Conservation (phyloP, 2,329 filamentous ascomycete genomes). For the Remersonia thermophila region DNA sequence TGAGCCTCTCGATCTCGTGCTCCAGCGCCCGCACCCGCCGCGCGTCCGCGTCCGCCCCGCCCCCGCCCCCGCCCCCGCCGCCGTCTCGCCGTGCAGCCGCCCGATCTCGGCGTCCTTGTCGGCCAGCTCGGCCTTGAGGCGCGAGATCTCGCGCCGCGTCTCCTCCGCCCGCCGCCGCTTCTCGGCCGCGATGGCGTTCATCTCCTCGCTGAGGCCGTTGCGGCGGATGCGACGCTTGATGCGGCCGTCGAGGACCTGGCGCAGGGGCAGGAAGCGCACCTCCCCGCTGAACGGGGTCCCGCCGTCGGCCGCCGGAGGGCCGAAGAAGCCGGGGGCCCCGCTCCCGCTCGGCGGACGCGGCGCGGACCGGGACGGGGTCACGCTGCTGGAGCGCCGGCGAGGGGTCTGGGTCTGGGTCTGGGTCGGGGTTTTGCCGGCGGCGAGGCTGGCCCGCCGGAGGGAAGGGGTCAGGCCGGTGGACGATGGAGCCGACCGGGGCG, state of each 20-base stretch:
- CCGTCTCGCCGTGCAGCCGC: slow-evolving; percentile 36
- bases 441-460: slow-evolving; percentile 2
- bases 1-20: slow-evolving; percentile 23
- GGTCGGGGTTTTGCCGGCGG: too few species aligned
- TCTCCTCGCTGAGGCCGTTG: slow-evolving; percentile 45
- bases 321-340: too few species aligned
- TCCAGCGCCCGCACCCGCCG: slow-evolving; percentile 27
- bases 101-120: slow-evolving; percentile 41
- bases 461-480: slow-evolving; percentile 1
- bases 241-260: slow-evolving; percentile 44
- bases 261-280: slow-evolving; percentile 36
- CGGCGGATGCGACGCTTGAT: slow-evolving; percentile 45
- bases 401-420: too few species aligned
- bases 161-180: slow-evolving; percentile 29
- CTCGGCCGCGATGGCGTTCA: slow-evolving; percentile 38
- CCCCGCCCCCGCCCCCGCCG: too few species aligned
- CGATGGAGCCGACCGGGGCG: too few species aligned
- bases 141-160: slow-evolving; percentile 34
- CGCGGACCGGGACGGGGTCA: too few species aligned
- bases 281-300: slow-evolving; percentile 22
- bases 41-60: too few species aligned
- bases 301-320: background rate
- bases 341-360: too few species aligned
- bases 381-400: too few species aligned
- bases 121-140: slow-evolving; percentile 36